Conservation (phyloP, 805 yeast species). For the Metschnikowia picachoensis region DNA sequence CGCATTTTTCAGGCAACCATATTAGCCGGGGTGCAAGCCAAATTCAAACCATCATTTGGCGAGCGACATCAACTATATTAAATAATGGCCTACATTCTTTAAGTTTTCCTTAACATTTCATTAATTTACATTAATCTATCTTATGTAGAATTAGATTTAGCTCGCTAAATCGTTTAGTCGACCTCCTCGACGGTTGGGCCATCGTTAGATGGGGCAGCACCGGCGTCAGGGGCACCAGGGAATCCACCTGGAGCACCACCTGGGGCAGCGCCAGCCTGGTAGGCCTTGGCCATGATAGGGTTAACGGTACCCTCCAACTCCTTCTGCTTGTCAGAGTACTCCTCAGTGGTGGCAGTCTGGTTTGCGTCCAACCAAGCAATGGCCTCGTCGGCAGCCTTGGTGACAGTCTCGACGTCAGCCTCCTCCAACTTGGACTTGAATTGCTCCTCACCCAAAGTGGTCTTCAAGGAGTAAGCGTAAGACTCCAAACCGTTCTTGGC, state of each 20-base stretch:
- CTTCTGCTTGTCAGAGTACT: constrained; percentile 88
- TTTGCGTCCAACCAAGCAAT: constrained; percentile 90
- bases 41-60: not conserved
- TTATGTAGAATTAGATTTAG: constrained; percentile 9
- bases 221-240: constrained; percentile 57
- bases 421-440: constrained; percentile 63
- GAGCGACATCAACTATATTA: not conserved
- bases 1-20: no score
- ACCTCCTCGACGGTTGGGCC: constrained; percentile 56
- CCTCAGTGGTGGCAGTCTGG: constrained; percentile 90
- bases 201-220: constrained; percentile 35
- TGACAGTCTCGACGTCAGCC: constrained; percentile 62
- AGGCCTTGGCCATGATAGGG: constrained; percentile 96
- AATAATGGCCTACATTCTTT: not conserved
- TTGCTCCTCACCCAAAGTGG: constrained; percentile 50
- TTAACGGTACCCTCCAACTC: constrained; percentile 92
- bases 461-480: constrained; percentile 89
- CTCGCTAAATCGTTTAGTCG: constrained; percentile 33
- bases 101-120: constrained; percentile 1
- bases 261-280: constrained; percentile 87
- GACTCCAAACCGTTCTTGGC: constrained; percentile 96
- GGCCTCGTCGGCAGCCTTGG: constrained; percentile 80
- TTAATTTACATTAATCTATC: constrained; percentile 14
- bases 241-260: constrained; percentile 50
- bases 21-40: no score